Base-by-base conservation (phyloP, 306 rosid species). In the Lablab purpureus region DNA sequence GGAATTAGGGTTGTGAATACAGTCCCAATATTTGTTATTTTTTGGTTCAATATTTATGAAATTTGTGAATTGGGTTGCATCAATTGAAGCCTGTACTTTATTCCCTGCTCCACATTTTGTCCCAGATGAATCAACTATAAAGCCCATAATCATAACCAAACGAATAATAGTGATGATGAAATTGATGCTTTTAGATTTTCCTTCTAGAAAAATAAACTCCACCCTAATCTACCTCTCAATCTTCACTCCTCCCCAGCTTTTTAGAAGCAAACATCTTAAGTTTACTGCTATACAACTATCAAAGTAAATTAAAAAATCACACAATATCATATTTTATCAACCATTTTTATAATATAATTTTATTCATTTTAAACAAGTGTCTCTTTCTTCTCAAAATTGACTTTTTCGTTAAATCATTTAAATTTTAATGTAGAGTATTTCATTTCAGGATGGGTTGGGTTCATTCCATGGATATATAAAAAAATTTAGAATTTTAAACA, bases 11-110 rank as follows among this genome's bases (percentile, higher is more conserved):
- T 4, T 84, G 85, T 76, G 72, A 76, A 84, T 71, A 80, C 52
- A 10, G 14, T 10, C 22, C 25, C 67, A 47, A 23, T 10, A 64
- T 84, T 80, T 55, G 76, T 83, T 78, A 80, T 45, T 80, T 76
- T 67, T 80, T 84, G 62, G 73, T 71, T 71, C 62, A 52, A 75
- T 18, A 70, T 60, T 71, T 36, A 18, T 79, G 21, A 79, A 56
- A 43, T 52, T 58, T 19, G 36, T 78, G 60, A 43, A 68, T 68
- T 27, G 51, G 2, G 8, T 27, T 68, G 18, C 55, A 11, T 69
- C 8, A 34, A 15, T 6, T 13, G 17, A 56, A 41, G 14, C 49
- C 50, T 60, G 8, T 6, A n/a, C 72, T 67, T 71, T 17, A 2
- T 67, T 55, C 32, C 70, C 63, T 10, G 23, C 18, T 30, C 1